Base-by-base conservation (phyloP, 768 basidiomycete genomes). In the Russula abietina region DNA sequence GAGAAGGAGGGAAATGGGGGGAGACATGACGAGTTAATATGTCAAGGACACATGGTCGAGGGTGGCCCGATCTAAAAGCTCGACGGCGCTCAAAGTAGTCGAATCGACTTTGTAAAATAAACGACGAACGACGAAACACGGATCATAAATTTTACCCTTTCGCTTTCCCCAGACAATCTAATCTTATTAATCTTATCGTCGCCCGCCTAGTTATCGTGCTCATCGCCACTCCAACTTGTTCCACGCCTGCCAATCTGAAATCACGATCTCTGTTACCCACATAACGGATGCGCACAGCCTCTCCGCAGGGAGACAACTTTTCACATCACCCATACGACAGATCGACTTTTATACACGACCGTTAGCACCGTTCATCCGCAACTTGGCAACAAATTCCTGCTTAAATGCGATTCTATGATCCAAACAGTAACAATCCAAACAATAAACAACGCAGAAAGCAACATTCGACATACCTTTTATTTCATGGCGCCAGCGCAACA, bases 11-110 rank as follows among this genome's bases (percentile, higher is more conserved):
- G 26, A 46, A 17, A 28, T 56, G 68, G 67, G 39, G 60, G 0
- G 12, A 65, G 53, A 14, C 58, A 64, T 60, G 54, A 50, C 19
- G 59, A 28, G 54, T 64, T 64, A 64, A 64, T 64, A 64, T 55
- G 62, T 59, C 38, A 59, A 33, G 5, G 30, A 36, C 50, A 43
- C 39, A 32, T 62, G 55, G 30, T 46, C 9, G 33, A 38, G 59
- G n/a, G 22, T 22, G 4, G 7, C 26, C 46, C 54, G 54, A 55
- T 41, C 54, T 55, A 39, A 39, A 17, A 36, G 33, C 24, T n/a
- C 56, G 12, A 46, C 4, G 38, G 28, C 39, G 41, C 55, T 52
- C 12, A 2, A 26, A 49, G 4, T 2, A n/a, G 7, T 16, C 38
- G 38, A 45, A 1, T 33, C 33, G 33, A 33, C 11, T 12, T 36